Evolutionary conservation across 495 filamentous ascomycete genomes (phyloP).

Genomic region (Penicillium odoratum): DNA sequence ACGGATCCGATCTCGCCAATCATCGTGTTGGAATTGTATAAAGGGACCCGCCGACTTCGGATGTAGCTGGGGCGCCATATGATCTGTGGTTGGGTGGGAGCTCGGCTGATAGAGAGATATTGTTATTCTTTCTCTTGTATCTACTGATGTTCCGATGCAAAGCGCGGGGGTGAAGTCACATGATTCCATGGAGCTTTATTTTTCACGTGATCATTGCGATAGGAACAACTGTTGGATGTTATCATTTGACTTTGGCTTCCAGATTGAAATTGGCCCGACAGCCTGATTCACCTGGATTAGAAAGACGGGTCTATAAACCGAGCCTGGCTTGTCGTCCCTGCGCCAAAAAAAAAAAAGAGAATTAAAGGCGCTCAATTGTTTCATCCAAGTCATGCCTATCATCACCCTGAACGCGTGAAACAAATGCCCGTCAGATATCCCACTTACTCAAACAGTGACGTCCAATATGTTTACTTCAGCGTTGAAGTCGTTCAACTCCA

Average conservation of each 20-base stretch:
- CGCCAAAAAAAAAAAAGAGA: not conserved
- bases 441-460: not conserved
- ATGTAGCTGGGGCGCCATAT: slow-evolving; percentile 5
- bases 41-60: slow-evolving; percentile 25
- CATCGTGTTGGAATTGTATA: slow-evolving; percentile 3
- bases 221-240: slow-evolving; percentile 19
- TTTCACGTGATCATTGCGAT: slow-evolving; percentile 15
- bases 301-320: not conserved
- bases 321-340: no score
- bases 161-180: slow-evolving; percentile 16
- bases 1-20: slow-evolving; percentile 14
- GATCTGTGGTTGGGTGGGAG: not conserved
- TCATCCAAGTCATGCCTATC: not conserved
- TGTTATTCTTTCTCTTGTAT: not conserved
- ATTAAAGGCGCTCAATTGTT: not conserved
- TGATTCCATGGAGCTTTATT: slow-evolving; percentile 1
- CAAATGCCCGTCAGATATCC: slow-evolving; percentile 1
- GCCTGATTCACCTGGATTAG: not conserved
- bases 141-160: slow-evolving; percentile 9
- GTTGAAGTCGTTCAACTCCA: slow-evolving; percentile 86
- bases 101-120: not conserved
- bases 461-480: slow-evolving; percentile 85
- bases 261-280: not conserved
- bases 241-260: slow-evolving; percentile 6
- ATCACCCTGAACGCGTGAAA: slow-evolving; percentile 3